Conservation (phyloP, 2,329 filamentous ascomycete genomes). For the Lithohypha guttulata region DNA sequence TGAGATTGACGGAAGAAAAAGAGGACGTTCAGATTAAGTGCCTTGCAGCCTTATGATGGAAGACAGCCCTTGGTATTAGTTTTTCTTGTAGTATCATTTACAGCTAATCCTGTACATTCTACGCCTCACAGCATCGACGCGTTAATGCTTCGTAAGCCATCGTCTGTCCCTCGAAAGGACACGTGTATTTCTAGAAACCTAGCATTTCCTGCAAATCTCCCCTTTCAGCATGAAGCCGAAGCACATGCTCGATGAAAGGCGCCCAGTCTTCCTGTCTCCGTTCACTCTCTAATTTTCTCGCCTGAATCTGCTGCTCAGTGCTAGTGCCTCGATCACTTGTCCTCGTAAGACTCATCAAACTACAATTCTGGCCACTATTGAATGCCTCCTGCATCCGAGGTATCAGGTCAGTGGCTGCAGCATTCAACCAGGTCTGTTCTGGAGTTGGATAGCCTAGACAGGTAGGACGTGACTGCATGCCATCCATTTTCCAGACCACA, state of each 20-base stretch:
- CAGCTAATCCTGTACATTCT: no score
- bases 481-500: conserved; percentile 79
- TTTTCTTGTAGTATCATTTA: no score
- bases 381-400: conserved; percentile 5
- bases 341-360: conserved; percentile 7
- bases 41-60: no score
- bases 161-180: no score
- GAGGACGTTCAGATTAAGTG: no score
- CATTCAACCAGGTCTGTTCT: conserved; percentile 8
- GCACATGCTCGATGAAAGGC: conserved; percentile 18
- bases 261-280: conserved; percentile 20
- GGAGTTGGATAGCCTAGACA: conserved; percentile 40
- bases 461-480: conserved; percentile 61
- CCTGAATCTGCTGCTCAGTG: conserved; percentile 4
- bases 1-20: no score
- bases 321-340: not conserved
- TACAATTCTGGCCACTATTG: not conserved
- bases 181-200: not conserved
- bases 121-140: no score
- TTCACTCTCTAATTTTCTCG: conserved; percentile 15
- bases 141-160: no score
- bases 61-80: no score
- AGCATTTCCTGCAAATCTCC: conserved; percentile 11
- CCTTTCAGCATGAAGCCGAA: conserved; percentile 19
- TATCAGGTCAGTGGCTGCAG: not conserved